Percentiles rank a stretch among this genome's conserved stretches.
Conservation (phyloP, 163 green algal genomes). For the Chlamydomonas reinhardtii region DNA sequence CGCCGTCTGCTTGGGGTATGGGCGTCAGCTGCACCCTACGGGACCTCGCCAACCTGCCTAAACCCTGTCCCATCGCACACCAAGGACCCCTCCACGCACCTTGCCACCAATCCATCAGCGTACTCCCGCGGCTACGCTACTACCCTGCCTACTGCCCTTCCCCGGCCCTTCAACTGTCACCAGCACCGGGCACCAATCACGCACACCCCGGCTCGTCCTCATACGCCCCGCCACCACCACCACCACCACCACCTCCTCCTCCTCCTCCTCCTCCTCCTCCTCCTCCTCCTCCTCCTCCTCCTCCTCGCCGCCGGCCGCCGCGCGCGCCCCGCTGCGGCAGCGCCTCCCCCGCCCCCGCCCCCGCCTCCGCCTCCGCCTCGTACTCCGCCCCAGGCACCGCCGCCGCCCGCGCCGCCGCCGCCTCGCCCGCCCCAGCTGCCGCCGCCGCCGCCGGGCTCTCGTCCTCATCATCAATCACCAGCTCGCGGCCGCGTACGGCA, state of each 20-base stretch:
- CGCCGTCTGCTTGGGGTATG: too few relatives aligned
- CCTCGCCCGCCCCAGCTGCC: background rate
- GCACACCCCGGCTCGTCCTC: conserved; percentile 38
- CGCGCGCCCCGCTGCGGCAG: conserved; percentile 26
- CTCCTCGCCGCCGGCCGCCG: background rate
- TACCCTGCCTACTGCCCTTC: too few relatives aligned
- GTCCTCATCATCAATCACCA: conserved; percentile 25
- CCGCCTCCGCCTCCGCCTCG: background rate
- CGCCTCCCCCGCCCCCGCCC: conserved; percentile 11
- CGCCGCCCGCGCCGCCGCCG: too few relatives aligned
- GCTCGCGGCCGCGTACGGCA: conserved; percentile 11
- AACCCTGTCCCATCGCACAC: too few relatives aligned
- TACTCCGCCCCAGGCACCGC: background rate
- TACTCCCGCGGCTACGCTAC: too few relatives aligned
- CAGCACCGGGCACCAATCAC: too few relatives aligned
- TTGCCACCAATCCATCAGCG: too few relatives aligned
- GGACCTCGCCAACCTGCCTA: too few relatives aligned
- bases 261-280: background rate
- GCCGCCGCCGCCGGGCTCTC: background rate
- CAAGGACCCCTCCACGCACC: too few relatives aligned
- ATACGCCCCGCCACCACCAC: background rate
- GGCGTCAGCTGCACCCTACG: too few relatives aligned
- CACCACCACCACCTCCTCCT: background rate
- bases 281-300: background rate
- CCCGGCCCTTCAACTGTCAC: too few relatives aligned